Evolutionary conservation across 2,329 filamentous ascomycete species (phyloP), one percentile per base, ranked within the genome.

Genomic region (Periconia digitata): DNA sequence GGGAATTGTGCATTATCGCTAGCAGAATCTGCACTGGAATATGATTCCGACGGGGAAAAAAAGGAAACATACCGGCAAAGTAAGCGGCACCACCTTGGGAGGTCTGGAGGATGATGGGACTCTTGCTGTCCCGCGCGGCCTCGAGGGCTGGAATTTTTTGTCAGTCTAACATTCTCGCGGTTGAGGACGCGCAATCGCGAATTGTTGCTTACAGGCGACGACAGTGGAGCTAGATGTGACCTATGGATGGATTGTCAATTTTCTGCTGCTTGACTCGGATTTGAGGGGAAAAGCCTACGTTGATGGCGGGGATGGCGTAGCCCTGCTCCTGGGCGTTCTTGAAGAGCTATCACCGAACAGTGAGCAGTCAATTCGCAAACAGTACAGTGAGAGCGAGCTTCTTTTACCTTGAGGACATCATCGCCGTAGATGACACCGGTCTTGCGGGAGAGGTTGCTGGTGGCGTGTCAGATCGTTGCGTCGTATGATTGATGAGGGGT

Each of bases 211-310:
- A 55, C 56, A 54, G 16, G 64, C 63, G 27, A 96, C 87, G 56
- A 85, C 87, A 55, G 87, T 90, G 55, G 90, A 96, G 54, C 89
- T 95, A 36, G 91, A 95, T 64, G 92, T 97, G 70, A 95, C 89
- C 78, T 97, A 49, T 21, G 6, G 16, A 12, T 37, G 35, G 10
- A 7, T 16, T 17, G 27, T 8, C 27, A 8, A 32, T 32, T 32
- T 32, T 32, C 27, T 8, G 27, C n/a, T n/a, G 8, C n/a, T 32
- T 8, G 27, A n/a, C 10, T 32, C n/a, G 27, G 24, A 32, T 32
- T 32, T 12, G 27, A 32, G n/a, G 3, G 24, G 24, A 32, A 12
- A 27, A 13, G 56, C 56, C 2, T 53, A 59, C 64, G 53, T 67
- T 66, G 60, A 71, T 68, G 56, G 68, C 67, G 40, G 68, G 68